Evolutionary conservation across 495 filamentous ascomycete genomes (phyloP).

Genomic region (Immersiella caudata): DNA sequence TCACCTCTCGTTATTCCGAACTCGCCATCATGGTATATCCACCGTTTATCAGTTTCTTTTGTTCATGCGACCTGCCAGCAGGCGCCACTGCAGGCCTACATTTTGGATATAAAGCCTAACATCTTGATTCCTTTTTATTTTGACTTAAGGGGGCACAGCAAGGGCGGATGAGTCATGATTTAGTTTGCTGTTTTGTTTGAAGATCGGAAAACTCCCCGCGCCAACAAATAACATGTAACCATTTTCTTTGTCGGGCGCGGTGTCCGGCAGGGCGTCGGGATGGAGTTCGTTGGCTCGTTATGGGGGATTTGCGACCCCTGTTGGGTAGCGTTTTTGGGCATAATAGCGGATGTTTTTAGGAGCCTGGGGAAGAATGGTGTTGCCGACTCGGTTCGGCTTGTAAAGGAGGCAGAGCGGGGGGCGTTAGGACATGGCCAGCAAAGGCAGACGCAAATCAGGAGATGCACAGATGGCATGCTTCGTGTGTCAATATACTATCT

Average conservation of each 20-base stretch:
- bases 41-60: constrained; percentile 4
- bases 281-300: background rate
- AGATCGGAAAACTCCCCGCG: background rate
- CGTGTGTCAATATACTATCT: constrained; percentile 10
- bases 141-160: background rate
- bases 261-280: background rate
- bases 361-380: background rate
- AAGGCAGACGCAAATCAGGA: background rate
- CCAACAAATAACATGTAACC: background rate
- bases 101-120: background rate
- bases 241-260: background rate
- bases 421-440: background rate
- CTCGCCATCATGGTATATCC: background rate
- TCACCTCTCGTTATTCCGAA: background rate
- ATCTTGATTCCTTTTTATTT: background rate
- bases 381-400: background rate
- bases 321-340: constrained; percentile 12
- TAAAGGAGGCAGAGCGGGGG: background rate
- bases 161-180: background rate
- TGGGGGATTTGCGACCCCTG: background rate
- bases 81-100: background rate
- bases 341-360: constrained; percentile 19
- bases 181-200: background rate
- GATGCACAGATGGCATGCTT: constrained; percentile 7
- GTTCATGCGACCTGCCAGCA: background rate